These are phyloP conservation scores for Dissophora globulifera DNA, from an alignment of 192 early-diverging fungal genomes.

Conservation along the genomic window DNA sequence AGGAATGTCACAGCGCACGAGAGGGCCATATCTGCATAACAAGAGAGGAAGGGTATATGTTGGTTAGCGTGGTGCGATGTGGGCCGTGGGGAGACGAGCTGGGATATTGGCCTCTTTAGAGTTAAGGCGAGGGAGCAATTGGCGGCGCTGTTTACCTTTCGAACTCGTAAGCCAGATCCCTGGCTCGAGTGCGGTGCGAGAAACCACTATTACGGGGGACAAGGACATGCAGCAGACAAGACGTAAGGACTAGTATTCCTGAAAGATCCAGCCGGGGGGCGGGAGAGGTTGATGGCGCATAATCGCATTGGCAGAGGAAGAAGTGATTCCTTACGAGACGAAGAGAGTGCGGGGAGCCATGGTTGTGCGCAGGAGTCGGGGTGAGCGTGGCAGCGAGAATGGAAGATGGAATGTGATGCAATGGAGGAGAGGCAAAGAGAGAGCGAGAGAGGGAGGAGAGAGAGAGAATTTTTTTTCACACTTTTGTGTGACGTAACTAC, in stretches of 20 bases:
- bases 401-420: neutral
- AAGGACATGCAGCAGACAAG: constrained; percentile 1
- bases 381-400: neutral
- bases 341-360: constrained; percentile 42
- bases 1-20: constrained; percentile 91
- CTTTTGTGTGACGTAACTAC: no score
- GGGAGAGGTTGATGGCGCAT: no score
- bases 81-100: no score
- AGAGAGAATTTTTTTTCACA: no score
- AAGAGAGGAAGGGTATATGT: no score
- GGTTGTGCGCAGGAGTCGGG: neutral
- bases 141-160: constrained; percentile 74
- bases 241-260: neutral
- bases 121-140: neutral
- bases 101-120: neutral
- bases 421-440: neutral
- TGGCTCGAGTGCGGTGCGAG: constrained; percentile 79
- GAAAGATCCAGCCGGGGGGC: constrained; percentile 1
- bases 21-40: constrained; percentile 75
- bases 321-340: constrained; percentile 38
- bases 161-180: constrained; percentile 95
- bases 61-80: no score
- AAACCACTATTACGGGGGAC: constrained; percentile 69
- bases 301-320: no score
- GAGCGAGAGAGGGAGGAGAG: no score